Evolutionary conservation across 108 stramenopile genomes (phyloP).

Genomic region (Stephanodiscus minutulus): DNA sequence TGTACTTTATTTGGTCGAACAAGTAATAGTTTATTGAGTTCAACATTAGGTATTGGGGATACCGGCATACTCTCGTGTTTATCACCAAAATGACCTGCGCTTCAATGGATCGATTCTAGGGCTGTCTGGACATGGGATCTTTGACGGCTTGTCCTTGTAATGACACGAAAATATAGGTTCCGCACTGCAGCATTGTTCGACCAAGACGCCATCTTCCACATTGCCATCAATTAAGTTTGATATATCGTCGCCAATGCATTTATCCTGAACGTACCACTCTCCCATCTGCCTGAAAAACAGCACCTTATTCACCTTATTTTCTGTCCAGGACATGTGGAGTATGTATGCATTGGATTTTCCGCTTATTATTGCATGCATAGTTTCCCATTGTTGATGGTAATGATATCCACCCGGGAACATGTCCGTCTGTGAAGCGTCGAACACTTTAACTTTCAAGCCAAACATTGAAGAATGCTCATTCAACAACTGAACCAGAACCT

Average conservation of each 20-base stretch:
- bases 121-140: slow-evolving; percentile 53
- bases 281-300: slow-evolving; percentile 56
- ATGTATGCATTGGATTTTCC: slow-evolving; percentile 45
- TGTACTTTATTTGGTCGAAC: no score
- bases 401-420: slow-evolving; percentile 53
- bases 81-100: slow-evolving; percentile 24
- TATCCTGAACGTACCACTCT: slow-evolving; percentile 71
- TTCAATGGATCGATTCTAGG: slow-evolving; percentile 49
- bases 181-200: slow-evolving; percentile 50
- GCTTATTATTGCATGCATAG: slow-evolving; percentile 42
- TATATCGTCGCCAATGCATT: slow-evolving; percentile 48
- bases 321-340: slow-evolving; percentile 58
- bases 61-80: not conserved
- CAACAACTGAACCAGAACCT: slow-evolving; percentile 43
- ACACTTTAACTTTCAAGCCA: slow-evolving; percentile 60
- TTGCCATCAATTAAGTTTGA: slow-evolving; percentile 15
- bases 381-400: slow-evolving; percentile 46
- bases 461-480: slow-evolving; percentile 51
- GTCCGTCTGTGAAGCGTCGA: slow-evolving; percentile 34
- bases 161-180: slow-evolving; percentile 68
- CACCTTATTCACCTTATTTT: slow-evolving; percentile 54
- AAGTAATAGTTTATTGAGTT: no score
- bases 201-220: slow-evolving; percentile 31
- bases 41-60: no score
- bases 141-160: slow-evolving; percentile 74